phyloP scores from a whole-genome alignment of 1,284 basidiomycete genomes.

The Sparassis latifolia region DNA sequence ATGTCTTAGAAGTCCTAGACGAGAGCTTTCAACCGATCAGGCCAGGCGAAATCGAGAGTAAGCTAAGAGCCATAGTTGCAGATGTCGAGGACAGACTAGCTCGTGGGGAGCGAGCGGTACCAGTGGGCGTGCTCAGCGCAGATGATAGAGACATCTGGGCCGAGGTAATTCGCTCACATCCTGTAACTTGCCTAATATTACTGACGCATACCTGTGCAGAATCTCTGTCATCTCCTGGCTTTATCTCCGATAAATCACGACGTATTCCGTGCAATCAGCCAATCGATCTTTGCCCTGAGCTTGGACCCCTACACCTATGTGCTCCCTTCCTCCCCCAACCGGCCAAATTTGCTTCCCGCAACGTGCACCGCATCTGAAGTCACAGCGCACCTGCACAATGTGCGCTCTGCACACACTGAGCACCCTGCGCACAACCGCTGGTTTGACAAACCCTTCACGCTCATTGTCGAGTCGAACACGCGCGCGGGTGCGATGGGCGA shows the following conservation, averaged over 20 bases:
- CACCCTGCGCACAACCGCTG: constrained; percentile 69
- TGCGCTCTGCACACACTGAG: constrained; percentile 65
- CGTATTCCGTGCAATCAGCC: constrained; percentile 58
- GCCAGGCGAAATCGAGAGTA: constrained; percentile 57
- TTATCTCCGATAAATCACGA: constrained; percentile 61
- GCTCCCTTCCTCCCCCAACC: constrained; percentile 29
- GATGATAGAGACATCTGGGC: constrained; percentile 86
- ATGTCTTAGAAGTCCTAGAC: constrained; percentile 69
- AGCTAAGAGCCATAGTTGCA: constrained; percentile 58
- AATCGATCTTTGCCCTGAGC: constrained; percentile 73
- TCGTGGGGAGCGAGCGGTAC: constrained; percentile 47
- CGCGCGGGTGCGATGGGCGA: constrained; percentile 88
- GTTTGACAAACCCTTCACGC: constrained; percentile 86
- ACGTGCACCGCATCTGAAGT: constrained; percentile 37
- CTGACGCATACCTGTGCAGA: constrained; percentile 34
- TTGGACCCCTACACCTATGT: constrained; percentile 56
- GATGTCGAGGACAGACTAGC: constrained; percentile 59
- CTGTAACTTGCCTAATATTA: constrained; percentile 13
- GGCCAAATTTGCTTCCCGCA: constrained; percentile 14
- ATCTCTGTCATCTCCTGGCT: constrained; percentile 64
- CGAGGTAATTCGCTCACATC: constrained; percentile 36
- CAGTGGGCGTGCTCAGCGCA: constrained; percentile 72
- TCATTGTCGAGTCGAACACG: constrained; percentile 83
- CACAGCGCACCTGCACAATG: constrained; percentile 76
- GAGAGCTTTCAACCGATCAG: constrained; percentile 27